phyloP scores from a whole-genome alignment of 2,329 filamentous ascomycete genomes.

The Chalara sp. region DNA sequence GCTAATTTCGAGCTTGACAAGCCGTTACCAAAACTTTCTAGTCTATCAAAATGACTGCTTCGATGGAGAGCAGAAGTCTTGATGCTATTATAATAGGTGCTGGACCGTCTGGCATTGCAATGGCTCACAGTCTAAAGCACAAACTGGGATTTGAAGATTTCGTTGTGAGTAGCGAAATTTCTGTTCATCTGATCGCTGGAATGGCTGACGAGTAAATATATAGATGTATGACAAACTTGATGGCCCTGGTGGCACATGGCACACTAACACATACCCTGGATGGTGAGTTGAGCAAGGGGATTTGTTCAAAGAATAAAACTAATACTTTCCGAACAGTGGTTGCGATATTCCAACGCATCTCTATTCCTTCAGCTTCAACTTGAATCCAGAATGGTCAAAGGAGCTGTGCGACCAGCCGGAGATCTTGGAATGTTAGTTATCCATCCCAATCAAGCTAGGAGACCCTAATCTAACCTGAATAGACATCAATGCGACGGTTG shows the following conservation, averaged over 20 bases:
- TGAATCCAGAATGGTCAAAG: conserved; percentile 33
- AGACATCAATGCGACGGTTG: conserved; percentile 26
- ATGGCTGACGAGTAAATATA: too few species aligned
- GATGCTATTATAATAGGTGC: conserved; percentile 28
- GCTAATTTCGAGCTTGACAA: too few species aligned
- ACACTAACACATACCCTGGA: conserved; percentile 27
- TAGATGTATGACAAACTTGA: conserved; percentile 25
- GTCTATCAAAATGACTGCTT: background rate
- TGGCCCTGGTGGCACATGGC: conserved; percentile 27
- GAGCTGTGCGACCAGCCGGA: conserved; percentile 29
- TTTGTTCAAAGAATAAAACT: background rate
- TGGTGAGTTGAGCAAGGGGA: conserved; percentile 13
- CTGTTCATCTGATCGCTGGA: too few species aligned
- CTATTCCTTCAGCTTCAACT: conserved; percentile 36
- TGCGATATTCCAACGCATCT: conserved; percentile 31
- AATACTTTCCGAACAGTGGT: conserved; percentile 7
- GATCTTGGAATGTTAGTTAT: conserved; percentile 26
- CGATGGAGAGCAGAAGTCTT: background rate
- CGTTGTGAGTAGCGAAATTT: background rate
- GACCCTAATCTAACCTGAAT: background rate
- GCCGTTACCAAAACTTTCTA: too few species aligned
- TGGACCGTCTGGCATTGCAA: conserved; percentile 28
- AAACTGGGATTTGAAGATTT: conserved; percentile 28
- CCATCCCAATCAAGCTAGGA: background rate
- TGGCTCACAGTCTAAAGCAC: conserved; percentile 27